These are phyloP conservation scores for Neurospora pannonica DNA, from an alignment of 495 filamentous ascomycete species.

Conservation along the genomic window DNA sequence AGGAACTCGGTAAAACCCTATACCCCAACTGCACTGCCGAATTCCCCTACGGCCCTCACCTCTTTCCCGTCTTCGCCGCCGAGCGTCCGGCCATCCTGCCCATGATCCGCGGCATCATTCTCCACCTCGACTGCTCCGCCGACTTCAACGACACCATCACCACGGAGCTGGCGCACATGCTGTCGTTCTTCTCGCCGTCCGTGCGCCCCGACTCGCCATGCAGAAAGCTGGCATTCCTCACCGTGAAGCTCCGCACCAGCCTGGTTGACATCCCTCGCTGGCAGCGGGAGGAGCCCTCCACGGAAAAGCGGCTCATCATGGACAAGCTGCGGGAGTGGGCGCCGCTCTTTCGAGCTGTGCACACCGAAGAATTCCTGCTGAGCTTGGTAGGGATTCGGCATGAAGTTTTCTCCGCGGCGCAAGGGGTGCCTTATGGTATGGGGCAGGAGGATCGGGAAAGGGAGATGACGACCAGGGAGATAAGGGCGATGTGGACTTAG, in stretches of 20 bases:
- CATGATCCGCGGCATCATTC: neutral
- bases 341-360: neutral
- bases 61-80: neutral
- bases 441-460: neutral
- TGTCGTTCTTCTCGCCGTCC: neutral
- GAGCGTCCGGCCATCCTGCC: constrained; percentile 1
- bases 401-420: neutral
- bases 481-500: neutral
- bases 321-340: neutral
- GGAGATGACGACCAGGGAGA: neutral
- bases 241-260: neutral
- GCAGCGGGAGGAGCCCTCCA: neutral
- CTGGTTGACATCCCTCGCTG: neutral
- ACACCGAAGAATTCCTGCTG: neutral
- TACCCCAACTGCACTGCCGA: constrained; percentile 1
- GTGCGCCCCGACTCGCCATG: neutral
- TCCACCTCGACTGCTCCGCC: neutral
- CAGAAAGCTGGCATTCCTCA: neutral
- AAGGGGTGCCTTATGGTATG: neutral
- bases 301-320: neutral
- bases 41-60: neutral
- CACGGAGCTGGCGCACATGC: neutral
- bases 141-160: neutral
- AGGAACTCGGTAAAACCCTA: neutral
- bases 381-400: neutral